phyloP scores from a whole-genome alignment of 1,284 basidiomycete species.

The Moniliella sp. region DNA sequence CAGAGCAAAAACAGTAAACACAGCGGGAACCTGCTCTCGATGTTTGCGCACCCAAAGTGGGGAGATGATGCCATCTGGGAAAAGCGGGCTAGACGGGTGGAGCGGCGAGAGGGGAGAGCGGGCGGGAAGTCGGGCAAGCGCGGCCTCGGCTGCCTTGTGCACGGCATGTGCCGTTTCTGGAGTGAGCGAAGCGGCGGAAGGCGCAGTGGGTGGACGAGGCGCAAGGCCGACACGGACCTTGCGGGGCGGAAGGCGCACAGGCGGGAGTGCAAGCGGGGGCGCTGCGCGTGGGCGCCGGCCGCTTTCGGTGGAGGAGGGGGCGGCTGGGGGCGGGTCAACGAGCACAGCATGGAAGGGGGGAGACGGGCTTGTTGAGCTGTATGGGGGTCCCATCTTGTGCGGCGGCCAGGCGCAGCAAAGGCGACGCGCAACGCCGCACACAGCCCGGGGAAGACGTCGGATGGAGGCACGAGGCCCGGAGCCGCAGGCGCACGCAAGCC shows the following conservation, averaged over 20 bases:
- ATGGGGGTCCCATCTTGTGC: constrained; percentile 9
- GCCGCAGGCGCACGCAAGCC: constrained; percentile 10
- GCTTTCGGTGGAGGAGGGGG: neutral
- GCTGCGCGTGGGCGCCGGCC: too few species aligned
- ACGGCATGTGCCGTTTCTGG: too few species aligned
- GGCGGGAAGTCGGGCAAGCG: constrained; percentile 12
- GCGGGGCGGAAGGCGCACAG: constrained; percentile 60
- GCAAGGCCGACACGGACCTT: constrained; percentile 36
- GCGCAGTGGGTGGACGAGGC: neutral
- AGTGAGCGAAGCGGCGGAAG: too few species aligned
- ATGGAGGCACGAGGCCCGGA: constrained; percentile 1
- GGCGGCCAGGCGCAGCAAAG: constrained; percentile 7
- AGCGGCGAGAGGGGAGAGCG: constrained; percentile 79
- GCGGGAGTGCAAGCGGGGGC: constrained; percentile 31
- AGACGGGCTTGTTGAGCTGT: constrained; percentile 13
- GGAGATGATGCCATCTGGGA: constrained; percentile 81
- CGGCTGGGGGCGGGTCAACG: constrained; percentile 8
- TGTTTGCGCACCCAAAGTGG: constrained; percentile 95
- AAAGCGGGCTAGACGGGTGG: constrained; percentile 60
- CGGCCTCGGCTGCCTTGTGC: too few species aligned
- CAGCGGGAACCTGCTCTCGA: constrained; percentile 64
- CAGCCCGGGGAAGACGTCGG: constrained; percentile 8
- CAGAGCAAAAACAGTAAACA: constrained; percentile 80
- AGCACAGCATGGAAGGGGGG: constrained; percentile 16
- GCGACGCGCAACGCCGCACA: constrained; percentile 10